phyloP scores from a whole-genome alignment of 2,329 filamentous ascomycete genomes.

The Rutstroemia sp. region DNA sequence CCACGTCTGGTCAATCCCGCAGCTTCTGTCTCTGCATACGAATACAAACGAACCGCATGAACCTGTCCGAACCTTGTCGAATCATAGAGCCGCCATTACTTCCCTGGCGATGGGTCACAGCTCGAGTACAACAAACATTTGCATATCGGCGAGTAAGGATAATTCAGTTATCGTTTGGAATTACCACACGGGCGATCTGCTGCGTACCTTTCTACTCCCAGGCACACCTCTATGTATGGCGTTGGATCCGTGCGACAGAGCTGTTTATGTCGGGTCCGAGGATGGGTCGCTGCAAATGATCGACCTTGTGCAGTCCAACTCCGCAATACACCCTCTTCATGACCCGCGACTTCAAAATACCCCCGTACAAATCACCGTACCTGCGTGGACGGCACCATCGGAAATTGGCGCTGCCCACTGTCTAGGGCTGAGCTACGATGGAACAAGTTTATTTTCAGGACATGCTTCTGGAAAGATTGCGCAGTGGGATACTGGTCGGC shows the following conservation, averaged over 20 bases:
- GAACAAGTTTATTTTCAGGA: conserved; percentile 70
- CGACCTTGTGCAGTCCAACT: conserved; percentile 56
- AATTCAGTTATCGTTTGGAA: conserved; percentile 92
- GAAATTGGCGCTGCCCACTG: conserved; percentile 53
- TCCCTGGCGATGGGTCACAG: conserved; percentile 57
- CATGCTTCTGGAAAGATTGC: conserved; percentile 73
- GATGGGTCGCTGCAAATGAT: conserved; percentile 75
- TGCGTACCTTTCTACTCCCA: conserved; percentile 78
- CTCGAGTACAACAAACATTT: conserved; percentile 68
- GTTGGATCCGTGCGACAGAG: conserved; percentile 77
- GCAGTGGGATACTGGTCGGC: conserved; percentile 62
- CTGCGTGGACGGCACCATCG: conserved; percentile 37
- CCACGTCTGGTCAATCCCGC: conserved; percentile 81
- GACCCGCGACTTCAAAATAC: conserved; percentile 46
- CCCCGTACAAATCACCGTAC: conserved; percentile 46
- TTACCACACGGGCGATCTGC: conserved; percentile 66
- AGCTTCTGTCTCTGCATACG: conserved; percentile 55
- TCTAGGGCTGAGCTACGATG: conserved; percentile 73
- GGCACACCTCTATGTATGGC: conserved; percentile 63
- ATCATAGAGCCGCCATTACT: conserved; percentile 69
- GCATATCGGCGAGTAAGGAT: conserved; percentile 76
- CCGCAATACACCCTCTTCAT: conserved; percentile 30
- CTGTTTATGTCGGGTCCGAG: conserved; percentile 72
- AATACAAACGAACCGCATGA: conserved; percentile 50
- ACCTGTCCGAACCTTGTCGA: conserved; percentile 69